Evolutionary conservation across 1,284 basidiomycete genomes (phyloP), one percentile per base, ranked within the genome.

Genomic region (Malassezia vespertilionis): DNA sequence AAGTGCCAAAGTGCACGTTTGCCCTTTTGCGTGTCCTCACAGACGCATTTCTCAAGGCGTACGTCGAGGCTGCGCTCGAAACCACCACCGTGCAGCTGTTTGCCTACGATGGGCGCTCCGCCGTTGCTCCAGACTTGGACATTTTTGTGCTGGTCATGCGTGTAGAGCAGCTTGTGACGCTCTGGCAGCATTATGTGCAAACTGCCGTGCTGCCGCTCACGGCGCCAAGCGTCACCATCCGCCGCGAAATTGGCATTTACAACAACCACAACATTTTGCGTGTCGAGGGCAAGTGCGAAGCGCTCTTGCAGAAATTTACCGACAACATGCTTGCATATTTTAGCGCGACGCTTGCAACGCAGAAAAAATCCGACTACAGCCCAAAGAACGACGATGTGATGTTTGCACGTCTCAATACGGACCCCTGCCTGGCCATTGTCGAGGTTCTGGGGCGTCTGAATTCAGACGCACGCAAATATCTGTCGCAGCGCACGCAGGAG

Each of bases 111-210:
- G 56, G 44, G 20, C 53, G 65, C 1, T 52, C 50, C n/a, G 32
- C 53, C 5, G 42, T 50, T 4, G 50, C 66, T 44, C 46, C 58
- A 5, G 78, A 85, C 15, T 74, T 96, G 3, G 11, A 24, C 15
- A 33, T 44, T 5, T 26, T 60, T 24, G 21, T 33, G n/a, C 78
- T 84, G 14, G 75, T 97, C 48, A 79, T 78, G 54, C 76, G 78
- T 1, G 80, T 84, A n/a, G 89, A 93, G 71, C 78, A 93, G 41
- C 82, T 93, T 50, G 86, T 84, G 62, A 85, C 93, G 65, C 78
- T 99, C 3, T 96, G 90, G 90, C 93, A 97, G 71, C 84, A 88
- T 70, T 99, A 97, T 72, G 80, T 88, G 58, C 83, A 83, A 36
- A 86, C 86, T 14, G 91, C 90, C 0, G 73, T 99, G 6, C 76